These are phyloP conservation scores for Nicotiana knightiana DNA, from an alignment of 257 asterid genomes.

Conservation along the genomic window DNA sequence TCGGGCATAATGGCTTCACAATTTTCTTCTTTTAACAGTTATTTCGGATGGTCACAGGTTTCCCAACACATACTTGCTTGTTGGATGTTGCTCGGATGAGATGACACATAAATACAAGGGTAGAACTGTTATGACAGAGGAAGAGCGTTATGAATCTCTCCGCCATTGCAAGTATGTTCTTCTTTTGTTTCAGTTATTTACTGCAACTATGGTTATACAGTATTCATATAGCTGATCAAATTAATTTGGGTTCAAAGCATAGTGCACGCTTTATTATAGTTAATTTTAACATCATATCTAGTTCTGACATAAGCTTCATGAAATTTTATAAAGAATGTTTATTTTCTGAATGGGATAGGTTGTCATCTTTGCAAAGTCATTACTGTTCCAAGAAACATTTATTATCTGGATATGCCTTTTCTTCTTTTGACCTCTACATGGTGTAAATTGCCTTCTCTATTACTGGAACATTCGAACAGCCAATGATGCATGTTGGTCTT, in stretches of 20 bases:
- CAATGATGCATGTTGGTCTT: not conserved
- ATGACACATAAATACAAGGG: slow-evolving; percentile 84
- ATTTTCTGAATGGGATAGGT: not conserved
- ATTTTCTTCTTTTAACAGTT: not conserved
- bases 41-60: slow-evolving; percentile 37
- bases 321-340: not conserved
- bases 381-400: not conserved
- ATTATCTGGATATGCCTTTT: not conserved
- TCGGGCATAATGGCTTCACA: not conserved
- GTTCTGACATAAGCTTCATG: not conserved
- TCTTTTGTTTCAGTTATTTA: not conserved
- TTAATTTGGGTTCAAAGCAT: not conserved
- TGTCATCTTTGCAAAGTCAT: not conserved
- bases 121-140: slow-evolving; percentile 80
- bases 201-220: not conserved
- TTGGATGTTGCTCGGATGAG: slow-evolving; percentile 90
- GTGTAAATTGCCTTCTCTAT: not conserved
- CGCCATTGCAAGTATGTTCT: slow-evolving; percentile 78
- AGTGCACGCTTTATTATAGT: not conserved
- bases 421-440: not conserved
- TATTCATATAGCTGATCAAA: not conserved
- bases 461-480: not conserved
- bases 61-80: slow-evolving; percentile 71
- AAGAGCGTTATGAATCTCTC: slow-evolving; percentile 88
- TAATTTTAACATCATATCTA: not conserved